These are phyloP conservation scores for Microdochium nivale DNA, from an alignment of 2,329 filamentous ascomycete species.

Conservation along the genomic window DNA sequence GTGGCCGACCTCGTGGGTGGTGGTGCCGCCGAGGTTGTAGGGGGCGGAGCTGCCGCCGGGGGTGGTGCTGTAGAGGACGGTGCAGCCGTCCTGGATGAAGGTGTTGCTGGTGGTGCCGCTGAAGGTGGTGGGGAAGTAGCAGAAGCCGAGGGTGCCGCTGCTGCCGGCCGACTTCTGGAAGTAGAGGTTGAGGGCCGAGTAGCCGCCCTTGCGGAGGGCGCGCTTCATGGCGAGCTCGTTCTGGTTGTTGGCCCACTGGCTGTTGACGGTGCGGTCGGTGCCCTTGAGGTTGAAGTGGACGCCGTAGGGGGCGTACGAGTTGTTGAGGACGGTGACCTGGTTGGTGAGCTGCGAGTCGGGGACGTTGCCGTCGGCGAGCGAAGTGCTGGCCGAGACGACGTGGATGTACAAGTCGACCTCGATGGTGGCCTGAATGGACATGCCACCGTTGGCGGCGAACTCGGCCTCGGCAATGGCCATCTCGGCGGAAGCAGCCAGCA, in stretches of 20 bases:
- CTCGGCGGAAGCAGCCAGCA: not conserved
- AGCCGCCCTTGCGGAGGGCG: slow-evolving; percentile 29
- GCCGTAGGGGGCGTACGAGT: slow-evolving; percentile 1
- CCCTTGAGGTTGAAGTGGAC: slow-evolving; percentile 3
- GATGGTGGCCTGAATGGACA: not conserved
- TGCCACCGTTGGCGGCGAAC: not conserved
- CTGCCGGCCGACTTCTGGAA: slow-evolving; percentile 26
- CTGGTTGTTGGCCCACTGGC: slow-evolving; percentile 1
- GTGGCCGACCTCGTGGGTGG: slow-evolving; percentile 28
- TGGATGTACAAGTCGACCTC: not conserved
- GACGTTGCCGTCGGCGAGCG: not conserved
- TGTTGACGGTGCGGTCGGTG: slow-evolving; percentile 2
- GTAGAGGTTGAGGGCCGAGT: slow-evolving; percentile 37
- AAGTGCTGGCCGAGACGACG: not conserved
- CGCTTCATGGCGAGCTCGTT: slow-evolving; percentile 4
- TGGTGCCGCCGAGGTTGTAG: slow-evolving; percentile 25
- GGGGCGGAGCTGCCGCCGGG: slow-evolving; percentile 14
- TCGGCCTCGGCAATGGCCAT: not conserved
- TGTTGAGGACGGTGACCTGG: not conserved
- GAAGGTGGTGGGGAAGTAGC: slow-evolving; percentile 33
- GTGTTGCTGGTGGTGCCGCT: slow-evolving; percentile 15
- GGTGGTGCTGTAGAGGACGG: slow-evolving; percentile 13
- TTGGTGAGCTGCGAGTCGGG: not conserved
- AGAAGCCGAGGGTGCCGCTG: slow-evolving; percentile 31
- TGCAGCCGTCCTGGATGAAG: slow-evolving; percentile 26